Evolutionary conservation across 371 early-diverging fungal genomes (phyloP), one percentile per base, ranked within the genome.

Genomic region (Dinochytrium kinnereticum): DNA sequence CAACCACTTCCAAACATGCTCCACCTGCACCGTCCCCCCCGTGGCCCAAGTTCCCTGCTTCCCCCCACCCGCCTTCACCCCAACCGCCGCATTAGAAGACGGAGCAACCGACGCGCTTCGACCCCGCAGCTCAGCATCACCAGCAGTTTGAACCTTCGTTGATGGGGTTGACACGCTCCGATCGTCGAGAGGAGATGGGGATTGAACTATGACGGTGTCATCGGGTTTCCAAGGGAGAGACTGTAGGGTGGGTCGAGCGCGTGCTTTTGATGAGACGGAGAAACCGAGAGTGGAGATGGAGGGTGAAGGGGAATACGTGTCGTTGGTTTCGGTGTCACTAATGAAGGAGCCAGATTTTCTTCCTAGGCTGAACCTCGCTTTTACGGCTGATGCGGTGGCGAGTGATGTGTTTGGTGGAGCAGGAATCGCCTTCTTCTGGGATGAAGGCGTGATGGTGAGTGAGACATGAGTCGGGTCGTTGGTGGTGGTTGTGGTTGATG

Each of bases 1-100:
- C 7, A 66, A 21, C 66, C 66, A 66, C 37, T 44, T 37, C 66
- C 66, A 66, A 5, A 66, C 66, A 15, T 66, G 15, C 2, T 40
- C 66, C 5, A 28, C 40, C 13, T 66, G 44, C n/a, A 40, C 66
- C 15, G 66, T 66, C 15, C 66, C 66, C 19, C 49, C 44, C 24
- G 2, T 28, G 7, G 66, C 66, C 66, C 66, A 66, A 24, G 40
- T 66, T 26, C 44, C 66, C 44, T 15, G 24, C 57, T 10, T 24
- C 57, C 57, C 26, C 57, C 31, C 26, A 26, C 26, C 15, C 57
- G 5, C 5, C 7, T 26, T 57, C 24, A 7, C 57, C 26, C 57
- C 57, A 15, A 10, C 57, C 64, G 2, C 30, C 19, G 15, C 26
- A 33, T 36, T 26, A 13, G 33, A 34, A 17, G 37, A 64, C 36